Conservation (phyloP, 352 stramenopile species). For the Globisporangium uncinulatum region DNA sequence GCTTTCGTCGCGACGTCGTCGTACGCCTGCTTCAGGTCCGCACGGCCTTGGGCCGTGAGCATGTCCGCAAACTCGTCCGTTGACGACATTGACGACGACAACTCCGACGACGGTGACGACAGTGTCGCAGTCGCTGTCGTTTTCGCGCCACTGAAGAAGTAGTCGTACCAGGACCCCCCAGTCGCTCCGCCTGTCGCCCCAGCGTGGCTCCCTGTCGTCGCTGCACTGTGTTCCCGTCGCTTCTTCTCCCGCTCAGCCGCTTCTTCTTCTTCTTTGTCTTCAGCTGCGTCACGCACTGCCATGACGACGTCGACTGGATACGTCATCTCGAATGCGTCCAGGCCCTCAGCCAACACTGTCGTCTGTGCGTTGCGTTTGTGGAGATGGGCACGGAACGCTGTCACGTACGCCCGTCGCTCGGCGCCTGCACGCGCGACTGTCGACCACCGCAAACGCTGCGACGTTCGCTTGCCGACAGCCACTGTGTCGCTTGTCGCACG, state of each 20-base stretch:
- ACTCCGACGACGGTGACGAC: slow-evolving; percentile 4
- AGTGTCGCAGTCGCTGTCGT: slow-evolving; percentile 7
- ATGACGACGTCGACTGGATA: slow-evolving; percentile 73
- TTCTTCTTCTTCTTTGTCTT: slow-evolving; percentile 40
- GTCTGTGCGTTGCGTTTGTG: slow-evolving; percentile 28
- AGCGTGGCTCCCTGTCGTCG: slow-evolving; percentile 18
- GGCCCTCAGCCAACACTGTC: slow-evolving; percentile 35
- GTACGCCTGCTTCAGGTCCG: slow-evolving; percentile 67
- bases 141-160: slow-evolving; percentile 59
- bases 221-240: slow-evolving; percentile 13
- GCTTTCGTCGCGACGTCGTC: slow-evolving; percentile 61
- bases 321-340: slow-evolving; percentile 45
- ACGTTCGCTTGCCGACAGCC: background rate
- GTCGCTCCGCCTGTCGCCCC: slow-evolving; percentile 8
- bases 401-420: slow-evolving; percentile 59
- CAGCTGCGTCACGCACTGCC: slow-evolving; percentile 44
- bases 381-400: slow-evolving; percentile 44
- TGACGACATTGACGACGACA: background rate
- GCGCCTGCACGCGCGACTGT: slow-evolving; percentile 41
- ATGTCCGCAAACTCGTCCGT: slow-evolving; percentile 33
- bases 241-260: slow-evolving; percentile 20
- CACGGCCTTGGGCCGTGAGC: slow-evolving; percentile 57
- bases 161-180: slow-evolving; percentile 68
- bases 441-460: slow-evolving; percentile 39
- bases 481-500: slow-evolving; percentile 1